These are phyloP conservation scores for Coccomyxa sp. DNA, from an alignment of 139 green algal species.

Conservation along the genomic window DNA sequence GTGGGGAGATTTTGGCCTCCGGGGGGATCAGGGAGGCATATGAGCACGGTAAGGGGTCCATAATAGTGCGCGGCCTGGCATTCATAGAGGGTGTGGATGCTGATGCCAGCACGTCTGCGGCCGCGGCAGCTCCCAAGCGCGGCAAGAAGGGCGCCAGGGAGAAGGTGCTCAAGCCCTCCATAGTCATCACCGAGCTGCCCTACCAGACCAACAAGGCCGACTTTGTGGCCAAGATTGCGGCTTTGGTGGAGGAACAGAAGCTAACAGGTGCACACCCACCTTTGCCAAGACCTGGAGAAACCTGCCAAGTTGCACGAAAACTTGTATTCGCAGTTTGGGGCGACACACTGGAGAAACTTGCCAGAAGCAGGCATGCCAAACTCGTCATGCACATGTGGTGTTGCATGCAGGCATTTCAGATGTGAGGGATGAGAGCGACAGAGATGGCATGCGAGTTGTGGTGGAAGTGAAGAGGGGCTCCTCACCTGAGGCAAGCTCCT, in stretches of 20 bases:
- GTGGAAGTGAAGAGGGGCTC: slow-evolving; percentile 73
- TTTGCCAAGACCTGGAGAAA: too few species aligned
- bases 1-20: slow-evolving; percentile 56
- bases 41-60: slow-evolving; percentile 57
- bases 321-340: too few species aligned
- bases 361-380: neutral
- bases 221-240: slow-evolving; percentile 64
- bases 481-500: slow-evolving; percentile 2
- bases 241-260: slow-evolving; percentile 68
- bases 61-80: slow-evolving; percentile 65
- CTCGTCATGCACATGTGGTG: neutral
- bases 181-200: slow-evolving; percentile 89
- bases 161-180: slow-evolving; percentile 14
- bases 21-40: slow-evolving; percentile 59
- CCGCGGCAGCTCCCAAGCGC: too few species aligned
- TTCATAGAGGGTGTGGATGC: slow-evolving; percentile 52
- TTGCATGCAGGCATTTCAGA: slow-evolving; percentile 68
- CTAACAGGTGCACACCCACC: slow-evolving; percentile 1
- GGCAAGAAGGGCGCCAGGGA: neutral
- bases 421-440: slow-evolving; percentile 92
- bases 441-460: slow-evolving; percentile 84
- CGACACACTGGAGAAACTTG: too few species aligned
- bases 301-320: too few species aligned
- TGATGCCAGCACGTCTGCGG: too few species aligned
- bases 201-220: slow-evolving; percentile 88